Base-by-base conservation (phyloP, 2,329 filamentous ascomycete species). In the Byssoonygena ceratinophila region DNA sequence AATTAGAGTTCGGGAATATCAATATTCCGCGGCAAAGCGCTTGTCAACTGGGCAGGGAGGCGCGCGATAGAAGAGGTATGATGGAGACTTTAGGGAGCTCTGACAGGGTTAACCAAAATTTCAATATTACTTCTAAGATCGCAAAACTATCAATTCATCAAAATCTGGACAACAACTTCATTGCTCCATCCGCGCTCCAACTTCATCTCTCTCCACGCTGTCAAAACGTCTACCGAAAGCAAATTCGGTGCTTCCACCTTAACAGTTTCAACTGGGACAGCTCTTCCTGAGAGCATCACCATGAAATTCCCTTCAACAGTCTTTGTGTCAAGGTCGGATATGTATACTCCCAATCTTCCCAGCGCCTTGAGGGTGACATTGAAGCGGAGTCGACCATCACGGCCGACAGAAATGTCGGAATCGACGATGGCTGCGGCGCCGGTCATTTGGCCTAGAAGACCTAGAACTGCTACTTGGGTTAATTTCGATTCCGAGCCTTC, bases 391-490 rank as follows among this genome's bases (percentile, higher is more conserved):
- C 80, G 63, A 9, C 81, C 81, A 53, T 80, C 83, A 6, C 76
- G 72, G 32, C 77, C 69, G 59, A 82, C 64, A 31, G 76, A 76
- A 41, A 83, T 76, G 25, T 78, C 74, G n/a, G 74, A 82, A 34
- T 74, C 75, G 1, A 84, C 72, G 6, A 95, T 76, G 0, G 88
- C 89, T 1, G 87, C 89, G 0, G 84, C 81, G 0, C 89, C 91
- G 0, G 88, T 88, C 86, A 97, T 94, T 68, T 96, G 95, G 1
- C 79, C 85, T 2, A 94, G 58, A 1, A 97, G 72, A 0, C 91
- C 91, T 0, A 97, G 68, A 16, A 84, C 82, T 0, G 87, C 82
- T 1, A 90, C 73, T 40, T 66, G 3, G 56, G 46, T 2, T 25
- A 34, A 8, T 22, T 41, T 23, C 0, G 83, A 71, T 0, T 66